These are phyloP conservation scores for Trichosanthes truncata DNA, from an alignment of 306 rosid species.

Conservation along the genomic window DNA sequence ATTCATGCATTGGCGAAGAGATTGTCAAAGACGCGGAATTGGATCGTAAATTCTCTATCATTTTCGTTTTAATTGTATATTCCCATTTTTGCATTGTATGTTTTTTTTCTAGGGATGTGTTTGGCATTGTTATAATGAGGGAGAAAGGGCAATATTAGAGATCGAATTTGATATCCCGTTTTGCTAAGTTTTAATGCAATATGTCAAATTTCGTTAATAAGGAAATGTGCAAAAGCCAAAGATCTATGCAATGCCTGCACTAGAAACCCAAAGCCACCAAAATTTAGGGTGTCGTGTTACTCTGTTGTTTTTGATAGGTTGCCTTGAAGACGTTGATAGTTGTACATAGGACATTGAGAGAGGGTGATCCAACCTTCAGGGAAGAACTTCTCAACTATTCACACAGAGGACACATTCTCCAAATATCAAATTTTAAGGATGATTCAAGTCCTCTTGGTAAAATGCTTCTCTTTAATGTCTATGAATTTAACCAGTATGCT, in stretches of 20 bases:
- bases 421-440: conserved; percentile 80
- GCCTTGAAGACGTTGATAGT: conserved; percentile 91
- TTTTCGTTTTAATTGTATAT: not conserved
- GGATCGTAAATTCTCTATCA: conserved; percentile 45
- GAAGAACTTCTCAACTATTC: conserved; percentile 68
- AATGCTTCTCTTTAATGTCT: not conserved
- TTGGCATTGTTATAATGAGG: not conserved
- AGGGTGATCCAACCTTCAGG: conserved; percentile 80
- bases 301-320: conserved; percentile 37
- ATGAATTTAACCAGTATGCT: not conserved
- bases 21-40: conserved; percentile 67
- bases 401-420: conserved; percentile 54
- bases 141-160: not conserved
- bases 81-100: not conserved
- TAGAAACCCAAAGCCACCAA: not conserved
- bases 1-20: conserved; percentile 68
- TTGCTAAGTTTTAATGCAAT: not conserved
- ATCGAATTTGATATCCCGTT: not conserved
- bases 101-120: not conserved
- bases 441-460: conserved; percentile 82
- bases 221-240: not conserved
- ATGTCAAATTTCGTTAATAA: not conserved
- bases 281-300: not conserved
- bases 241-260: not conserved
- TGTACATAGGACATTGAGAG: conserved; percentile 85